A percentile compares a stretch with the other conserved stretches of the same genome.
Evolutionary conservation across 306 rosid genomes (phyloP).

Genomic region (Quercus gilva): DNA sequence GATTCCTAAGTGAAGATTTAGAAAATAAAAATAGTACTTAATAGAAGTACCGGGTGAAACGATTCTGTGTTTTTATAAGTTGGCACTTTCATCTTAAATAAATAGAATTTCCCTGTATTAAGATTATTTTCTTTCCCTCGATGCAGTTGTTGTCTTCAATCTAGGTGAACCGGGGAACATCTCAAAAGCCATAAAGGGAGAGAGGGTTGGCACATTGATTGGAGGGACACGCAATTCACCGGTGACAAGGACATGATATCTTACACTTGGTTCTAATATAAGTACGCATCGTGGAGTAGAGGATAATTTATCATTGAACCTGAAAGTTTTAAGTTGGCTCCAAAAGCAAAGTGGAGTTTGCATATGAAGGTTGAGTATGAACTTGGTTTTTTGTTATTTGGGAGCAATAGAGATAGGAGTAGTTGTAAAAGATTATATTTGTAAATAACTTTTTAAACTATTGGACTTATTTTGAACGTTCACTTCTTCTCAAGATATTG

Average conservation of each 20-base stretch:
- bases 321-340: background rate
- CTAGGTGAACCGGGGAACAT: constrained; percentile 84
- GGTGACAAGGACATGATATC: constrained; percentile 44
- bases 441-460: constrained; percentile 10
- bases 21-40: background rate
- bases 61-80: constrained; percentile 7
- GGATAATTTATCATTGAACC: constrained; percentile 9
- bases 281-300: background rate
- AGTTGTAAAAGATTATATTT: background rate
- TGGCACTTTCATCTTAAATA: background rate
- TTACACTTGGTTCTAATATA: background rate
- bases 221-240: constrained; percentile 58
- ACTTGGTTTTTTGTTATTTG: background rate
- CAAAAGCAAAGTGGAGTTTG: background rate
- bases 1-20: no score
- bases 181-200: constrained; percentile 80
- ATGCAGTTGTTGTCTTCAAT: constrained; percentile 92
- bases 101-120: constrained; percentile 10
- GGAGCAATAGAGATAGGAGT: background rate
- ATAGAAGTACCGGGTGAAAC: background rate
- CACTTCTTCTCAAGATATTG: background rate
- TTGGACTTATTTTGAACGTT: background rate
- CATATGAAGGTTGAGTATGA: background rate
- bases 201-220: constrained; percentile 85
- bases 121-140: constrained; percentile 8